Conservation (phyloP, 352 stramenopile genomes). For the Phytopythium helicoides region DNA sequence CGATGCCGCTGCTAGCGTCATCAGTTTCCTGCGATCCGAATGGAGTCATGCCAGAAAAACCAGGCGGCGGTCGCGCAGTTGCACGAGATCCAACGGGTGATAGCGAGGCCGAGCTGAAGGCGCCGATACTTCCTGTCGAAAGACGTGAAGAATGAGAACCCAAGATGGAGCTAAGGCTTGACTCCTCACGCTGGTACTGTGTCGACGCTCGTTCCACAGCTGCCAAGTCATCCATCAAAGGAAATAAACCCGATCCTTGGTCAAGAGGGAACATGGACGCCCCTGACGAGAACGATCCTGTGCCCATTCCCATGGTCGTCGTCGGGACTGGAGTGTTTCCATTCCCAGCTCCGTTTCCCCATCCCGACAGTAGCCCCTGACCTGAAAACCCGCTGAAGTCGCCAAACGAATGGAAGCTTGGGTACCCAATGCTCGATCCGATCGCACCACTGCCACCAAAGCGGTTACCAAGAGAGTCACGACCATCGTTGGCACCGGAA, state of each 20-base stretch:
- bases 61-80: slow-evolving; percentile 34
- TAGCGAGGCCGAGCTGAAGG: slow-evolving; percentile 18
- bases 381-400: slow-evolving; percentile 40
- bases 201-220: slow-evolving; percentile 66
- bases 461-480: slow-evolving; percentile 10
- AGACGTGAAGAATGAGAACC: slow-evolving; percentile 15
- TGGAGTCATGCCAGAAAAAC: slow-evolving; percentile 20
- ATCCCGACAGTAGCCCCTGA: slow-evolving; percentile 40
- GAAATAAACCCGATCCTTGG: slow-evolving; percentile 23
- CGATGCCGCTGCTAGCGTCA: slow-evolving; percentile 9
- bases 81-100: slow-evolving; percentile 18
- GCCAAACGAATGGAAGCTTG: slow-evolving; percentile 63
- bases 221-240: slow-evolving; percentile 61
- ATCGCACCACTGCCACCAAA: slow-evolving; percentile 24
- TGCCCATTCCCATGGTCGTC: slow-evolving; percentile 3
- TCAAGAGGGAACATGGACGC: slow-evolving; percentile 4
- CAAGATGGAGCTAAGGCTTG: slow-evolving; percentile 75
- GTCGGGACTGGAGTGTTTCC: not conserved
- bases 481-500: slow-evolving; percentile 16
- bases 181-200: slow-evolving; percentile 67
- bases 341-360: slow-evolving; percentile 30
- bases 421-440: slow-evolving; percentile 51
- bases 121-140: slow-evolving; percentile 14
- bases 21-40: slow-evolving; percentile 7
- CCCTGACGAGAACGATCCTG: not conserved